A percentile compares a stretch with the other conserved stretches of the same genome.
Conservation (phyloP, 2,329 filamentous ascomycete species). For the Anthostomella pinea region DNA sequence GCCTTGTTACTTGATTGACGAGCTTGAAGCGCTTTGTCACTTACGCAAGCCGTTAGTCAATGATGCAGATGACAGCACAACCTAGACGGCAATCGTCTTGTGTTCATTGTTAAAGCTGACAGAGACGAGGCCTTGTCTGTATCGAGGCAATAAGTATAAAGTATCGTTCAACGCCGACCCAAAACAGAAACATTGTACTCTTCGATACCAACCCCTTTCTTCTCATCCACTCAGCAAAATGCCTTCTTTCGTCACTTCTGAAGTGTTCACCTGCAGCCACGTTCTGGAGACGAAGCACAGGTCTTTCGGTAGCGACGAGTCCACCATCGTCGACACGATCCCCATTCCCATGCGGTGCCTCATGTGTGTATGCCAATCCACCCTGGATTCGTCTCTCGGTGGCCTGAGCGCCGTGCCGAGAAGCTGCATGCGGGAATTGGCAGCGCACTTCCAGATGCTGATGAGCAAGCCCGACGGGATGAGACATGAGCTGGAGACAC, state of each 20-base stretch:
- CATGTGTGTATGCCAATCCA: conserved; percentile 9
- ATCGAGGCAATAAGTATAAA: too few relatives aligned
- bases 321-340: conserved; percentile 6
- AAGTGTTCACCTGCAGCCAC: conserved; percentile 18
- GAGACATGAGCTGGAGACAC: not conserved
- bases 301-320: conserved; percentile 4
- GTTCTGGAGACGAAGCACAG: conserved; percentile 1
- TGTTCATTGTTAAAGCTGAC: too few relatives aligned
- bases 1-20: too few relatives aligned
- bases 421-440: conserved; percentile 1
- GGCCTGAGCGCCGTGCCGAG: not conserved
- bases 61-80: too few relatives aligned
- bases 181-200: too few relatives aligned
- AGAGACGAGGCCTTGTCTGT: too few relatives aligned
- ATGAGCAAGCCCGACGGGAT: not conserved
- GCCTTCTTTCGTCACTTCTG: conserved; percentile 13
- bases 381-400: conserved; percentile 1
- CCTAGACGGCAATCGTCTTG: too few relatives aligned
- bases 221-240: conserved; percentile 15
- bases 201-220: not conserved
- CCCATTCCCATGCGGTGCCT: conserved; percentile 11
- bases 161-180: too few relatives aligned
- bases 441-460: not conserved
- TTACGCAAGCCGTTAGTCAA: too few relatives aligned
- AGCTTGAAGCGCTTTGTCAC: too few relatives aligned